These are phyloP conservation scores for Agroathelia rolfsii DNA, from an alignment of 1,284 basidiomycete genomes.

Conservation along the genomic window DNA sequence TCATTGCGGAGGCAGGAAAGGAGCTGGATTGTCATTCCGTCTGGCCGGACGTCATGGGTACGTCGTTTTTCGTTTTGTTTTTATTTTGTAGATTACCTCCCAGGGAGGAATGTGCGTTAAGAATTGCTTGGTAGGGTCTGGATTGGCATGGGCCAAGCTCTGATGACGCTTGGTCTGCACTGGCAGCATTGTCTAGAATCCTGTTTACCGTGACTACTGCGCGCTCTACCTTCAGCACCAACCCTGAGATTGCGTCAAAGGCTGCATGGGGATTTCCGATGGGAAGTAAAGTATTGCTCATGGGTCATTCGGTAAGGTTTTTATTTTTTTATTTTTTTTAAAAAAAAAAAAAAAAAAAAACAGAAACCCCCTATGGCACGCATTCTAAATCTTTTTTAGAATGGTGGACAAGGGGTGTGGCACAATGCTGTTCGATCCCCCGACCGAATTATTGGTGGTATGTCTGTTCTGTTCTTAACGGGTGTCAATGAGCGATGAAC, in stretches of 20 bases:
- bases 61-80: slow-evolving; percentile 8
- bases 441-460: slow-evolving; percentile 63
- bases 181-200: slow-evolving; percentile 44
- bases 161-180: slow-evolving; percentile 45
- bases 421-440: slow-evolving; percentile 68
- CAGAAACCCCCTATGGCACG: too few relatives aligned
- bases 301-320: slow-evolving; percentile 94
- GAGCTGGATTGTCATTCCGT: slow-evolving; percentile 66
- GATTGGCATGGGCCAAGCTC: slow-evolving; percentile 80
- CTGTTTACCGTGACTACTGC: too few relatives aligned
- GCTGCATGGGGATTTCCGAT: slow-evolving; percentile 28
- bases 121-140: slow-evolving; percentile 44
- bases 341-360: too few relatives aligned
- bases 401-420: slow-evolving; percentile 89
- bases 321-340: too few relatives aligned
- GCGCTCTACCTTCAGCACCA: too few relatives aligned
- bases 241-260: slow-evolving; percentile 24
- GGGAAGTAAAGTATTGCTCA: slow-evolving; percentile 42
- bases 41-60: slow-evolving; percentile 70
- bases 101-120: neutral
- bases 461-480: slow-evolving; percentile 6
- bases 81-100: neutral
- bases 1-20: slow-evolving; percentile 45
- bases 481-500: slow-evolving; percentile 1
- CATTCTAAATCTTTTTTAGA: too few relatives aligned